Evolutionary conservation across 768 basidiomycete genomes (phyloP), one percentile per base, ranked within the genome.

Genomic region (Gymnopilus dilepis): DNA sequence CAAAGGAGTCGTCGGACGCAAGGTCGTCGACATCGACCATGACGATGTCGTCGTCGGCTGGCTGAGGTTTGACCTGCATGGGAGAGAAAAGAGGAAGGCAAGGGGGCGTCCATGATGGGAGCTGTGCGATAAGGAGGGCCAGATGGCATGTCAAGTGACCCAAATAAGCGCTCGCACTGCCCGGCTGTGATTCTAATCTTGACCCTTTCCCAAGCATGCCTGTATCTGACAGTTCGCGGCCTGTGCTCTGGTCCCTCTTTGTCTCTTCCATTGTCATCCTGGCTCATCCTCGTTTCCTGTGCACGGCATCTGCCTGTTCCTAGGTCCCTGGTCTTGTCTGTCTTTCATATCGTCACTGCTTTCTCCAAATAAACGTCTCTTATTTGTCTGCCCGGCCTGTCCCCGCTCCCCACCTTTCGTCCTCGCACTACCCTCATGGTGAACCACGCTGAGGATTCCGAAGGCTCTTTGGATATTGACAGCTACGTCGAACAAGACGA

Each of bases 101-200:
- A 8, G 15, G 31, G 52, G 19, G 28, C 19, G 15, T 19, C 17
- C 37, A 40, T 40, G 52, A n/a, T 38, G 53, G 37, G 13, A 24
- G 33, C 34, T 56, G 55, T 53, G 52, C 31, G 37, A 53, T 53
- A 38, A 53, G 24, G 21, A 26, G 21, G 12, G 42, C 7, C 21
- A 17, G 50, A 50, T 7, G 30, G n/a, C 24, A 37, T 53, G 52
- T 53, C 52, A 53, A 53, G 24, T 53, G 52, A 53, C 52, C 52
- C 33, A 38, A 53, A 53, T 53, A 53, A 26, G 52, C 52, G 55
- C 55, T 45, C 55, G 22, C 31, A 28, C 40, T 6, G 50, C 50
- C 50, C 22, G 50, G 8, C 33, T 6, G 12, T 26, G 52, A 34
- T 38, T 38, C 33, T 31, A 53, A 34, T 37, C 37, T 38, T 38